Conservation (phyloP, 495 filamentous ascomycete genomes). For the Neurospora tetrasperma region DNA sequence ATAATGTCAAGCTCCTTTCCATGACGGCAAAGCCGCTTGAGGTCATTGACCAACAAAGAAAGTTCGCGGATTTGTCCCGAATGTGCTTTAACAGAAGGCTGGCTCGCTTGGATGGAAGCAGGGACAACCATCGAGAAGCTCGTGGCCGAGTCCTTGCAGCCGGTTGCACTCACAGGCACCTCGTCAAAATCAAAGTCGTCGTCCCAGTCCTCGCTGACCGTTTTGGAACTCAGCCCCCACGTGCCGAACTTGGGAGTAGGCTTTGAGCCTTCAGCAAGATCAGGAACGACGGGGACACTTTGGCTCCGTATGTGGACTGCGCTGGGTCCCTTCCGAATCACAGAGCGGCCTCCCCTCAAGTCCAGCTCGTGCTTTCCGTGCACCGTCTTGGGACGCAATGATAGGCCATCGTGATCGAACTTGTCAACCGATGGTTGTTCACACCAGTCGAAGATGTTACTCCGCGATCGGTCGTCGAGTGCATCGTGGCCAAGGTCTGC, state of each 20-base stretch:
- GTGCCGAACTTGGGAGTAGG: conserved; percentile 73
- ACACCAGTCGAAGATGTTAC: conserved; percentile 79
- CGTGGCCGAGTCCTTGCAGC: conserved; percentile 35
- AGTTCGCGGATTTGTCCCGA: conserved; percentile 80
- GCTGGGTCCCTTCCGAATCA: conserved; percentile 65
- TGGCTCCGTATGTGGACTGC: conserved; percentile 82
- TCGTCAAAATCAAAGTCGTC: conserved; percentile 74
- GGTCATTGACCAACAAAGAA: conserved; percentile 59
- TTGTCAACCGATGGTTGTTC: conserved; percentile 55
- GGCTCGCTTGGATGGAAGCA: conserved; percentile 69
- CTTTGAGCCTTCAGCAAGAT: conserved; percentile 44
- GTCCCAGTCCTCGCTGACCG: conserved; percentile 75
- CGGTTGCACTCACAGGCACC: conserved; percentile 25
- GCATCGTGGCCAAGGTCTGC: conserved; percentile 20
- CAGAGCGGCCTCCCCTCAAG: conserved; percentile 58
- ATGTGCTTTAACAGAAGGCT: conserved; percentile 76
- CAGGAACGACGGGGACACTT: conserved; percentile 82
- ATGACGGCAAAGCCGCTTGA: conserved; percentile 63
- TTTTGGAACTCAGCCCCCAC: conserved; percentile 78
- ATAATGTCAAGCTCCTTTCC: conserved; percentile 58
- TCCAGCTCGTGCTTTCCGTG: conserved; percentile 80
- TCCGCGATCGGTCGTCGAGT: conserved; percentile 39
- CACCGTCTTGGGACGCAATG: conserved; percentile 71
- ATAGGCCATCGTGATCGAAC: conserved; percentile 40
- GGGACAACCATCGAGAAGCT: conserved; percentile 63